Percentiles rank a stretch among this genome's conserved stretches.
Conservation (phyloP, 352 stramenopile genomes). For the Globisporangium iwayamae region DNA sequence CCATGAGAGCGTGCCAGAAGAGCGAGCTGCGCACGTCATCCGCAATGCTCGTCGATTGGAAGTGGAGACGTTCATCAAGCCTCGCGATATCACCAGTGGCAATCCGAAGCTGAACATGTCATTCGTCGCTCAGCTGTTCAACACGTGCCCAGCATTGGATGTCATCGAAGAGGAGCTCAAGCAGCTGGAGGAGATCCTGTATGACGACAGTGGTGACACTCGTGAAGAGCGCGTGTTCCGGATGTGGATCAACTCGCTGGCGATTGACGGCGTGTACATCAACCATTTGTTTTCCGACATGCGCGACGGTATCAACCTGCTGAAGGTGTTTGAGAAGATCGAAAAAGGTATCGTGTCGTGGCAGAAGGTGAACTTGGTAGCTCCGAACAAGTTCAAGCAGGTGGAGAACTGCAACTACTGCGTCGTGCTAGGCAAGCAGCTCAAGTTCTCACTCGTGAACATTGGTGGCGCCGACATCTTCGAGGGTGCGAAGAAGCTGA, state of each 20-base stretch:
- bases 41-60: conserved; percentile 77
- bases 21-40: conserved; percentile 79
- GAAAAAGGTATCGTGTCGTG: conserved; percentile 86
- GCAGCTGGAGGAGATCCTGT: conserved; percentile 83
- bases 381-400: conserved; percentile 90
- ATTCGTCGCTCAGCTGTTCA: conserved; percentile 90
- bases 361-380: conserved; percentile 86
- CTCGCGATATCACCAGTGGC: conserved; percentile 88
- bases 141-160: conserved; percentile 86
- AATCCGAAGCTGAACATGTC: conserved; percentile 93
- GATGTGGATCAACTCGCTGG: conserved; percentile 93
- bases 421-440: conserved; percentile 82
- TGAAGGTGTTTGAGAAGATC: conserved; percentile 90
- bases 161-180: conserved; percentile 82
- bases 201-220: conserved; percentile 84
- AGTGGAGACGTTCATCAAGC: conserved; percentile 91
- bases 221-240: conserved; percentile 88
- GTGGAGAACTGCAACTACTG: conserved; percentile 91
- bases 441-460: conserved; percentile 89
- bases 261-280: conserved; percentile 84
- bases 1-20: conserved; percentile 44
- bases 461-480: conserved; percentile 91
- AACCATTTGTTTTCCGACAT: conserved; percentile 91
- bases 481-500: conserved; percentile 92
- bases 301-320: conserved; percentile 83